Conservation (phyloP, 208 protist species). For the Blastocrithidia nonstop region DNA sequence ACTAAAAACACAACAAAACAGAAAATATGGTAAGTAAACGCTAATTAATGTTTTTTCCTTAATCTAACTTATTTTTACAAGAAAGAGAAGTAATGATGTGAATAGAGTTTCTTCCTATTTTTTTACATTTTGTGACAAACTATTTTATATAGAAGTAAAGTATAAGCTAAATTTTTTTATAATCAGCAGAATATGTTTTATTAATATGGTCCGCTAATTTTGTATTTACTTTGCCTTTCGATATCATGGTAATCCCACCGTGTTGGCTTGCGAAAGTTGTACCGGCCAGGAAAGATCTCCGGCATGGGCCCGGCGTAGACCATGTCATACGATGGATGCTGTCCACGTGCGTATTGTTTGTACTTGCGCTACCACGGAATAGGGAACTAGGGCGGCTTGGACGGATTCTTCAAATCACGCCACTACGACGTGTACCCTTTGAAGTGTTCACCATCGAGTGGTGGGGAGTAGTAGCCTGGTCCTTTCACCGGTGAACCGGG, state of each 20-base stretch:
- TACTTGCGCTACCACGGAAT: conserved; percentile 84
- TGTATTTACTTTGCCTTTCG: conserved; percentile 78
- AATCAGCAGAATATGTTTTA: not conserved
- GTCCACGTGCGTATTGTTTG: conserved; percentile 76
- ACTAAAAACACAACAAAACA: no score
- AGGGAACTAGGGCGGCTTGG: conserved; percentile 73
- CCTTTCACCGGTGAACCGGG: conserved; percentile 72
- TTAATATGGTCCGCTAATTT: conserved; percentile 75
- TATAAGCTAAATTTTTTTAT: not conserved
- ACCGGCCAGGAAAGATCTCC: conserved; percentile 78
- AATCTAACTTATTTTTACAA: no score
- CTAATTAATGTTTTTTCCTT: no score
- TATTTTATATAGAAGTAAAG: no score
- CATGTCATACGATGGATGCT: conserved; percentile 86
- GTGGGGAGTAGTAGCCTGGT: conserved; percentile 75
- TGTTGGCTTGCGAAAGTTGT: conserved; percentile 78
- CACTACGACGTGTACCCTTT: conserved; percentile 82
- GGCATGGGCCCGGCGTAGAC: conserved; percentile 83
- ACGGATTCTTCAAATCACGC: conserved; percentile 77
- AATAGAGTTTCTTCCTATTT: no score
- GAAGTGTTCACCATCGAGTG: conserved; percentile 80
- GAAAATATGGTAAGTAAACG: no score
- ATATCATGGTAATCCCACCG: conserved; percentile 85
- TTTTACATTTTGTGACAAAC: no score
- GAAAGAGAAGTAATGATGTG: no score